A percentile compares a stretch with the other conserved stretches of the same genome.
Conservation (phyloP, 2,329 filamentous ascomycete genomes). For the Trichophyton schoenleinii region DNA sequence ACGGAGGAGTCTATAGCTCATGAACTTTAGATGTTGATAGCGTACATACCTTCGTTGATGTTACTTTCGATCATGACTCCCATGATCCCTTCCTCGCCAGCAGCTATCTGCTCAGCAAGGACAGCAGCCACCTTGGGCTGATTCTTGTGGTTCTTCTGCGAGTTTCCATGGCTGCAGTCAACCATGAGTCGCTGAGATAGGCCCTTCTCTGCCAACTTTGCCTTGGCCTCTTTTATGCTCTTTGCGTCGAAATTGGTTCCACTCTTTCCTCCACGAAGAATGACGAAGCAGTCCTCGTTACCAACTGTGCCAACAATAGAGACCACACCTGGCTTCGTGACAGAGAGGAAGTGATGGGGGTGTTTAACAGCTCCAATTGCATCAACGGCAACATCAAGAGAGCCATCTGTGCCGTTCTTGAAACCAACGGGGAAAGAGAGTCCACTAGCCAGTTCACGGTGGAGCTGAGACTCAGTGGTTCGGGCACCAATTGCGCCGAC, state of each 20-base stretch:
- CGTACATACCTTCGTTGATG: conserved; percentile 71
- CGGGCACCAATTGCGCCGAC: conserved; percentile 90
- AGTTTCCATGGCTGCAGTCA: conserved; percentile 97
- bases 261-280: conserved; percentile 78
- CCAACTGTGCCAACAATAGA: conserved; percentile 87
- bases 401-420: conserved; percentile 98
- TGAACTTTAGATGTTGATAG: neutral
- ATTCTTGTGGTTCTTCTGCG: conserved; percentile 92
- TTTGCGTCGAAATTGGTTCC: conserved; percentile 90
- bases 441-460: conserved; percentile 88
- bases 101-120: conserved; percentile 71
- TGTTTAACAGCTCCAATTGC: conserved; percentile 63
- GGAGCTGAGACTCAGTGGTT: conserved; percentile 91
- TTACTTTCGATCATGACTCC: conserved; percentile 99
- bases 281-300: conserved; percentile 96
- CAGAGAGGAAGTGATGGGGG: conserved; percentile 90
- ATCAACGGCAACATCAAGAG: conserved; percentile 81
- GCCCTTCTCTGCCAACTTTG: conserved; percentile 66
- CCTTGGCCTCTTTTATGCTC: conserved; percentile 66
- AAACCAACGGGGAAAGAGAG: conserved; percentile 96
- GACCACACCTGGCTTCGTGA: conserved; percentile 92
- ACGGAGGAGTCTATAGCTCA: neutral
- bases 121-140: conserved; percentile 82
- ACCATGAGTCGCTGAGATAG: conserved; percentile 90
- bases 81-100: conserved; percentile 77